Base-by-base conservation (phyloP, 768 basidiomycete genomes). In the Candolleomyces eurysporus region DNA sequence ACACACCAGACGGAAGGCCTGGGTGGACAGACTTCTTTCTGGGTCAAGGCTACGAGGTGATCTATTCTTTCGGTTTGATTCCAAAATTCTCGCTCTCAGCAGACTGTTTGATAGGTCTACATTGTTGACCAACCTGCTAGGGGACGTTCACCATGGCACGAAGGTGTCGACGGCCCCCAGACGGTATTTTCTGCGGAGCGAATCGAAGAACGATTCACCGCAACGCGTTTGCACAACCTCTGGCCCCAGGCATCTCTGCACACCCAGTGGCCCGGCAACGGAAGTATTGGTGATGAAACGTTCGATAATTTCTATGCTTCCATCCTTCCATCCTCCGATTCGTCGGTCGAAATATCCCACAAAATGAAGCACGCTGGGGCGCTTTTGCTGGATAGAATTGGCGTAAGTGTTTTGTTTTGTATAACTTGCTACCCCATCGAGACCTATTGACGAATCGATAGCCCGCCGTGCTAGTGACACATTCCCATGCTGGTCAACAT, bases 1-100 rank as follows among this genome's bases (percentile, higher is more conserved):
- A 82, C 58, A 84, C 83, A 0, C 82, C 83, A 1, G 83, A 84
- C 65, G 82, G 81, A 26, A 73, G 81, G 62, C 66, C 74, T 10
- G 83, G 83, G n/a, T 84, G 83, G 83, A 79, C 79, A n/a, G 82
- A 84, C 69, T 82, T 80, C 67, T 82, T 84, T 58, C 65, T 84
- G 60, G 68, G 73, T 54, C 63, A 79, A 64, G 83, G 82, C 42
- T 84, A 82, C 61, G 82, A 84, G 71, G 83, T 84, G 65, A 60
- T 64, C 14, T 61, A 40, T 48, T 57, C 49, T 30, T 53, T 40
- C 14, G 11, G 5, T n/a, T 36, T 11, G 8, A 11, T 1, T 2
- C 1, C 5, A 36, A 36, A 32, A 11, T 30, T 54, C 10, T 45
- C 17, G 22, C 22, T 49, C n/a, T 48, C 17, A 31, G 32, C 30